phyloP scores from a whole-genome alignment of 2,329 filamentous ascomycete species.

The Ophiostoma tasmaniense region DNA sequence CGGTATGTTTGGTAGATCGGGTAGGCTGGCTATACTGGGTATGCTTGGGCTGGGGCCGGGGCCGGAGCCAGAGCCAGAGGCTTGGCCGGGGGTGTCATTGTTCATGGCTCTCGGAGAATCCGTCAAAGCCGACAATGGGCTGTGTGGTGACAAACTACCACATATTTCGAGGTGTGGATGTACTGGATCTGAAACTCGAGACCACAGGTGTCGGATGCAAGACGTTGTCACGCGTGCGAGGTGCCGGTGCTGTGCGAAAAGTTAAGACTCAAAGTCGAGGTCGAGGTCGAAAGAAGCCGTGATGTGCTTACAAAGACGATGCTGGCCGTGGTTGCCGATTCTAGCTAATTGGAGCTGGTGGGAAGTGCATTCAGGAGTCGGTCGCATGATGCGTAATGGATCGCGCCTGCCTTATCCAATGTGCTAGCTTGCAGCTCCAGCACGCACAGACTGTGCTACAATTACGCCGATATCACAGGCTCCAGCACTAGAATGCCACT shows the following conservation, averaged over 20 bases:
- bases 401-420: slow-evolving; percentile 1
- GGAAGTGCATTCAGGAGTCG: slow-evolving; percentile 1
- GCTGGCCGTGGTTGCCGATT: neutral
- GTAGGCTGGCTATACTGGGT: slow-evolving; percentile 8
- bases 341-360: neutral
- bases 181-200: neutral
- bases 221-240: neutral
- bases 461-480: neutral
- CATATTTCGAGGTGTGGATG: slow-evolving; percentile 13
- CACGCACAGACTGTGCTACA: neutral
- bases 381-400: slow-evolving; percentile 4
- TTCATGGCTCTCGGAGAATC: slow-evolving; percentile 11
- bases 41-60: slow-evolving; percentile 8
- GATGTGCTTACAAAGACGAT: neutral
- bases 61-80: slow-evolving; percentile 4
- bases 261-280: neutral
- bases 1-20: neutral
- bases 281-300: neutral
- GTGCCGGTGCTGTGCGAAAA: neutral
- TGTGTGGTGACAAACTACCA: slow-evolving; percentile 11
- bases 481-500: no score
- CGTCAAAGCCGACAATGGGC: slow-evolving; percentile 6
- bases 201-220: neutral
- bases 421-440: neutral
- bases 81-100: slow-evolving; percentile 9